These are phyloP conservation scores for Nevesoporus exiguus DNA, from an alignment of 768 basidiomycete genomes.

Conservation along the genomic window DNA sequence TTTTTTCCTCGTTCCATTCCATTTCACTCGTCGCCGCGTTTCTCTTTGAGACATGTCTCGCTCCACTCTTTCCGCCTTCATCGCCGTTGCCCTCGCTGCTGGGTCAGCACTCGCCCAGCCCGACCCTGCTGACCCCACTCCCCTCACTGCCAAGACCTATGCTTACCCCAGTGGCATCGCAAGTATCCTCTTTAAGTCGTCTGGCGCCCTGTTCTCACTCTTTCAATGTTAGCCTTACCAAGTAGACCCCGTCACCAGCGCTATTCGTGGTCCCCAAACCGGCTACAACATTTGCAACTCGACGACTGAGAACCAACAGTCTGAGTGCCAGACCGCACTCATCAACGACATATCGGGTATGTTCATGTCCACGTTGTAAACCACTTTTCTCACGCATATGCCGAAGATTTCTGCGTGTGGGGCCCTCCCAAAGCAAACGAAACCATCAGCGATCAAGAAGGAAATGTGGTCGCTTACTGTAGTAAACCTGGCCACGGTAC, in stretches of 20 bases:
- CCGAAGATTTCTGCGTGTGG: conserved; percentile 72
- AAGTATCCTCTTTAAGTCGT: conserved; percentile 7
- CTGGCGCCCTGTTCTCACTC: not conserved
- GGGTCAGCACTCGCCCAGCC: conserved; percentile 28
- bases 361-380: not conserved
- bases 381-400: conserved; percentile 23
- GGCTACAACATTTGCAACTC: conserved; percentile 72
- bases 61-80: conserved; percentile 43
- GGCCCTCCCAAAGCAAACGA: conserved; percentile 47
- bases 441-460: conserved; percentile 64
- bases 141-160: conserved; percentile 45
- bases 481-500: conserved; percentile 62
- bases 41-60: conserved; percentile 41
- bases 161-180: conserved; percentile 43
- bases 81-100: conserved; percentile 31
- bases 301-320: conserved; percentile 57
- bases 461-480: conserved; percentile 71
- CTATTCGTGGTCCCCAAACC: conserved; percentile 53
- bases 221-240: conserved; percentile 44
- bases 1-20: not conserved
- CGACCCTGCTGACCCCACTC: conserved; percentile 44
- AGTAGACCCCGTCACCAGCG: conserved; percentile 39
- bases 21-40: not conserved
- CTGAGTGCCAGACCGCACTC: conserved; percentile 66
- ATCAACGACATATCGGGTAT: conserved; percentile 51